phyloP scores from a whole-genome alignment of 768 basidiomycete genomes.

The Hygrophorus pudorinus region DNA sequence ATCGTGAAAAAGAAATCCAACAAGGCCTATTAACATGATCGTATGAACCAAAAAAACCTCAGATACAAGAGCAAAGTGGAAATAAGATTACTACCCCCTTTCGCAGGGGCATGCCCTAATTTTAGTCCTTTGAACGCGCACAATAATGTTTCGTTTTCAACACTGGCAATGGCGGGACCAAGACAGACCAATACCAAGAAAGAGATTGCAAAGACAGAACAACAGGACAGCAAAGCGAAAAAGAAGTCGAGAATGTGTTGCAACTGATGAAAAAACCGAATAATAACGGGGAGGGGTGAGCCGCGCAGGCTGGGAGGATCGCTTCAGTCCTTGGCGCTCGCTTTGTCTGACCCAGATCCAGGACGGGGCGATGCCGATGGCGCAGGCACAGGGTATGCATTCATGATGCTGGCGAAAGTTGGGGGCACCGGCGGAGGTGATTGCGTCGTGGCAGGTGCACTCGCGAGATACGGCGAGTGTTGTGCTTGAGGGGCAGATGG shows the following conservation, averaged over 20 bases:
- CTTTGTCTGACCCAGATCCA: neutral
- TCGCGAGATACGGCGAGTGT: constrained; percentile 1
- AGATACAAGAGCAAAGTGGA: no score
- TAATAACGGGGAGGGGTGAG: neutral
- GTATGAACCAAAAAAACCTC: neutral
- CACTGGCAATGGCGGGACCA: no score
- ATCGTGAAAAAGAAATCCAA: no score
- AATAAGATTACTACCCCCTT: no score
- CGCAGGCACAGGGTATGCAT: constrained; percentile 41
- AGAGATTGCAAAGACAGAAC: neutral
- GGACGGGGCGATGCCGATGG: neutral
- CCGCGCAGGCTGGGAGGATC: no score
- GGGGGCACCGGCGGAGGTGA: constrained; percentile 30
- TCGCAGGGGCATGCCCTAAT: no score
- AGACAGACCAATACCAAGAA: neutral
- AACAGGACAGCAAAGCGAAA: neutral
- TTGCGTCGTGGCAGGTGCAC: constrained; percentile 1
- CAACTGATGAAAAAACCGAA: neutral
- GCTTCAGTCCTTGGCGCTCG: neutral
- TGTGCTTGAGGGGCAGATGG: constrained; percentile 6
- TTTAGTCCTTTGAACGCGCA: no score
- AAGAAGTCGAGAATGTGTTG: neutral
- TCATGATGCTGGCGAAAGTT: constrained; percentile 62
- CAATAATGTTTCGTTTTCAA: no score
- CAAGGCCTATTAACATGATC: neutral